These are phyloP conservation scores for Flaveria bidentis DNA, from an alignment of 129 eudicot species.

Conservation along the genomic window DNA sequence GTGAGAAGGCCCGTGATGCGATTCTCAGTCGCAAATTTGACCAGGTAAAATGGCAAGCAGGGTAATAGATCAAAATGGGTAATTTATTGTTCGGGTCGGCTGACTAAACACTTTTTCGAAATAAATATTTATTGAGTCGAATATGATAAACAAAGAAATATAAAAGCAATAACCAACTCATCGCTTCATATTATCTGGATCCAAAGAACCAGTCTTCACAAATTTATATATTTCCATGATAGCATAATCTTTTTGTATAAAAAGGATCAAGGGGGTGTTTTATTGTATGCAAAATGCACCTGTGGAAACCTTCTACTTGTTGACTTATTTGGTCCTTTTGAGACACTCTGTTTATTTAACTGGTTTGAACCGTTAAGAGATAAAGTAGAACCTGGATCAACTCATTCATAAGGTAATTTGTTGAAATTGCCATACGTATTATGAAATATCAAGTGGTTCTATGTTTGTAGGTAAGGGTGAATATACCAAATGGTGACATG, in stretches of 20 bases:
- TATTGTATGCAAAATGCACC: neutral
- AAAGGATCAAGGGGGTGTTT: neutral
- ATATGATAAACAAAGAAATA: no score
- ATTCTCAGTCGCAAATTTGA: constrained; percentile 75
- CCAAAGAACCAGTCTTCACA: no score
- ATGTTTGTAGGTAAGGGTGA: constrained; percentile 67
- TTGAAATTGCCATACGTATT: neutral
- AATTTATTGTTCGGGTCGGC: neutral
- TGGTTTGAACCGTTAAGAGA: neutral
- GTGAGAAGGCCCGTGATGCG: constrained; percentile 85
- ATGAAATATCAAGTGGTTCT: neutral
- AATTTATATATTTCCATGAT: no score
- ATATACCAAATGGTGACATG: constrained; percentile 90
- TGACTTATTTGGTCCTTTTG: neutral
- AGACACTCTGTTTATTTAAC: neutral
- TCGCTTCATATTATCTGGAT: no score
- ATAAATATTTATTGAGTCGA: no score
- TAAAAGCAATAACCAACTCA: no score
- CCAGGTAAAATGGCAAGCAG: constrained; percentile 52
- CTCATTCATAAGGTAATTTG: neutral
- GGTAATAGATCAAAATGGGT: neutral
- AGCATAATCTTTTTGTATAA: neutral
- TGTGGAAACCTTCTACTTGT: neutral
- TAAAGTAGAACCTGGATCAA: neutral
- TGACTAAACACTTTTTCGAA: neutral